Base-by-base conservation (phyloP, 2,329 filamentous ascomycete genomes). In the Ascochyta lentis region DNA sequence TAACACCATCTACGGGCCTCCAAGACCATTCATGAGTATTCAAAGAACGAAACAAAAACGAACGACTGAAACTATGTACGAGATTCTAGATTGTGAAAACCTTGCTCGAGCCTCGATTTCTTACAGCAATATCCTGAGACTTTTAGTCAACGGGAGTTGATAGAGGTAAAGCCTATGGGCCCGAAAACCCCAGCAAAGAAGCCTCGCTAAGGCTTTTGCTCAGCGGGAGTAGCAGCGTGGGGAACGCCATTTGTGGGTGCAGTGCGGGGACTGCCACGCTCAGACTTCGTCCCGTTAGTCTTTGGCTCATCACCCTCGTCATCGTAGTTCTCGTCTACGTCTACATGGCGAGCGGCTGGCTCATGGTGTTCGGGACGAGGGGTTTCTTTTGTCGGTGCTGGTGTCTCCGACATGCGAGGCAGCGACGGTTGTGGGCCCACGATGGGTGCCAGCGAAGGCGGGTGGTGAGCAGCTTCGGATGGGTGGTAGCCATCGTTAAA, bases 301-400 rank as follows among this genome's bases (percentile, higher is more conserved):
- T 86, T 86, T 37, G 95, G 89, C 56, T 97, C 94, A 63, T 96
- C 93, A 4, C 86, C 91, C 54, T 93, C 94, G 69, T 98, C 94
- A 73, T 98, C 94, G 69, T 99, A 98, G 73, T 98, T 90, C 74
- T 99, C 95, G 65, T 99, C 93, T 19, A 98, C 91, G 6, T 98
- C 94, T 86, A 99, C 96, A 77, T 96, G 96, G 22, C 95, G 85
- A 19, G 92, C 92, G 31, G 95, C 92, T 49, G 92, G 91, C 78
- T 98, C 94, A 54, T 87, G 88, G 48, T 77, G 76, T 54, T 77
- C 73, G 8, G 75, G 72, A 33, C 77, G 76, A 15, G 66, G 58
- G 13, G 63, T 61, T 34, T 68, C 66, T 23, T 52, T 52, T 9
- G 48, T 33, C 10, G 48, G 48, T 19, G 44, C 49, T 16, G 66